Conservation (phyloP, 148 eudicot species). For the Fagopyrum esculentum region DNA sequence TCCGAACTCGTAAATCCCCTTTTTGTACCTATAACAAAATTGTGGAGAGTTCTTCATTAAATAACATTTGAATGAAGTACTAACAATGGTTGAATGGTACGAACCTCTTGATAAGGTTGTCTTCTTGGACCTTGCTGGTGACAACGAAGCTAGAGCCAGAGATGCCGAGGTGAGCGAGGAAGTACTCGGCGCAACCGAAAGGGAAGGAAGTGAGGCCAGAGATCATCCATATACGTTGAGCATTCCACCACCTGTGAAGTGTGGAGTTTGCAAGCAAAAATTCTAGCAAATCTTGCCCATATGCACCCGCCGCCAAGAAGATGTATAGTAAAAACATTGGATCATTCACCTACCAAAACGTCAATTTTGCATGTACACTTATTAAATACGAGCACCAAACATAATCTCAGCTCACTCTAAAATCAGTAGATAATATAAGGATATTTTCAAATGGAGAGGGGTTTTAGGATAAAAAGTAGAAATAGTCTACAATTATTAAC, state of each 20-base stretch:
- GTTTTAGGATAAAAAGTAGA: too few species aligned
- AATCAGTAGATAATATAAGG: too few species aligned
- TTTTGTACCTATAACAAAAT: constrained; percentile 22
- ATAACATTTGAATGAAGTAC: too few species aligned
- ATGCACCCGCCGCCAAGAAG: constrained; percentile 39
- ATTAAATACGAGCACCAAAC: background rate
- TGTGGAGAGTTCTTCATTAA: background rate
- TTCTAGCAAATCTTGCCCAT: constrained; percentile 39
- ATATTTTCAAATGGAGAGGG: too few species aligned
- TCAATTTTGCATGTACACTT: too few species aligned
- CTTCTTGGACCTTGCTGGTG: constrained; percentile 45
- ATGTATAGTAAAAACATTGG: constrained; percentile 21
- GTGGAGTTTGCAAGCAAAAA: constrained; percentile 30
- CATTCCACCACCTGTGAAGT: constrained; percentile 48
- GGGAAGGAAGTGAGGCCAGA: constrained; percentile 30
- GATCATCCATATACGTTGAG: constrained; percentile 61
- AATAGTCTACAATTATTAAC: too few species aligned
- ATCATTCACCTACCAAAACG: background rate
- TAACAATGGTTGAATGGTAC: too few species aligned
- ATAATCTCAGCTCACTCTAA: background rate
- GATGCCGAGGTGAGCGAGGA: constrained; percentile 30
- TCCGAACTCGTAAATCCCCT: constrained; percentile 55
- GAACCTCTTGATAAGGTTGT: constrained; percentile 30
- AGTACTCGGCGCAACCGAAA: constrained; percentile 32
- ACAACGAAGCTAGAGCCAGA: constrained; percentile 31